phyloP scores from a whole-genome alignment of 2,329 filamentous ascomycete species.

The Lasiodiplodia sp. region DNA sequence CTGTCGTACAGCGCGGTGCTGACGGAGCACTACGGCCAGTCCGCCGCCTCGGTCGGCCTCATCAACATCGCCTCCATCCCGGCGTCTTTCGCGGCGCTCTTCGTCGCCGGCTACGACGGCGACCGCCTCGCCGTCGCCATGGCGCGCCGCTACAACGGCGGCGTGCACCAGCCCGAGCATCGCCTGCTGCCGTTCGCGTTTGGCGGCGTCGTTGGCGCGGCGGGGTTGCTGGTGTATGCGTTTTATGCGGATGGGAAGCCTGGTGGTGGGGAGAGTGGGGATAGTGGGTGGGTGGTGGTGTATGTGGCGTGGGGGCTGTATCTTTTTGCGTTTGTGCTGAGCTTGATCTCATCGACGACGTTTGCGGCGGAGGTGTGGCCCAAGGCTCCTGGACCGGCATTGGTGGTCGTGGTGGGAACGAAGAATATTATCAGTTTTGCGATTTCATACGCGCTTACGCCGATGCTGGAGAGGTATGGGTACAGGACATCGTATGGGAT shows the following conservation, averaged over 20 bases:
- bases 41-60: conserved; percentile 33
- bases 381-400: conserved; percentile 41
- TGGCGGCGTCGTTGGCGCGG: conserved; percentile 41
- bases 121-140: conserved; percentile 39
- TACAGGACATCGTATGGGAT: conserved; percentile 38
- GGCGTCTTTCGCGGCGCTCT: conserved; percentile 35
- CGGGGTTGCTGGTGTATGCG: conserved; percentile 23
- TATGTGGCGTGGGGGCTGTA: conserved; percentile 42
- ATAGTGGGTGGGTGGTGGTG: conserved; percentile 33
- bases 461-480: conserved; percentile 40
- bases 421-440: conserved; percentile 48
- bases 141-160: conserved; percentile 41
- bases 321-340: conserved; percentile 36
- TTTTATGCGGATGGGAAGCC: not conserved
- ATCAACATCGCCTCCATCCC: conserved; percentile 35
- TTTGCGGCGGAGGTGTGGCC: conserved; percentile 41
- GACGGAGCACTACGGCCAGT: conserved; percentile 44
- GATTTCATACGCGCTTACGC: conserved; percentile 42
- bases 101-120: conserved; percentile 37
- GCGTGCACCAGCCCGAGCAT: conserved; percentile 47
- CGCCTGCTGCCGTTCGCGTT: conserved; percentile 43
- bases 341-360: conserved; percentile 41
- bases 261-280: not conserved
- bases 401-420: conserved; percentile 44
- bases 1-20: conserved; percentile 50